Evolutionary conservation across 1,284 basidiomycete genomes (phyloP).

Genomic region (Ustilago nuda): DNA sequence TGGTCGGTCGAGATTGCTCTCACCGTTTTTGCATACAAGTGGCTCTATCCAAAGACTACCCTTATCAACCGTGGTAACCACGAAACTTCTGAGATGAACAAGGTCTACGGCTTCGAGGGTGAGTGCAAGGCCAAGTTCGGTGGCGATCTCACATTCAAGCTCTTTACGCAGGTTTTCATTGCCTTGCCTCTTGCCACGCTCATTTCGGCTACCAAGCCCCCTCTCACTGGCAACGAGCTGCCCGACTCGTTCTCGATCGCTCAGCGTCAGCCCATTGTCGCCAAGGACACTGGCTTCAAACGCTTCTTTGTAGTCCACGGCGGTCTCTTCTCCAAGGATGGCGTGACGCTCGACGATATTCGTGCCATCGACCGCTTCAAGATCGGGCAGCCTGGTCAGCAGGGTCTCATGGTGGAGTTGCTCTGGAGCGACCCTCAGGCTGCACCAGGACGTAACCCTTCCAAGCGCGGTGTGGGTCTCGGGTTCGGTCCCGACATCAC

Average conservation of each 20-base stretch:
- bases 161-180: constrained; percentile 65
- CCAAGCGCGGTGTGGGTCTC: constrained; percentile 95
- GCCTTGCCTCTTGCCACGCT: constrained; percentile 83
- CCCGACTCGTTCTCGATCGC: constrained; percentile 55
- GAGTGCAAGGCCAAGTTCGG: constrained; percentile 79
- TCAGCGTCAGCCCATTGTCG: constrained; percentile 75
- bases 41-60: constrained; percentile 71
- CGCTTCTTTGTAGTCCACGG: constrained; percentile 93
- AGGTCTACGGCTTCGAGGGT: constrained; percentile 83
- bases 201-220: constrained; percentile 79
- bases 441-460: constrained; percentile 88
- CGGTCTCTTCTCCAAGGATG: constrained; percentile 94
- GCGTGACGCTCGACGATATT: constrained; percentile 91
- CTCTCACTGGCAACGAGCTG: constrained; percentile 65
- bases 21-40: constrained; percentile 95
- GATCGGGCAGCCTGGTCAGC: constrained; percentile 90
- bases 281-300: constrained; percentile 79
- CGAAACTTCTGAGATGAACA: constrained; percentile 87
- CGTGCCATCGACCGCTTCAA: constrained; percentile 83
- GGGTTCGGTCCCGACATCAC: constrained; percentile 82
- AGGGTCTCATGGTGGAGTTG: constrained; percentile 87
- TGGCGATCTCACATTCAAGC: constrained; percentile 65
- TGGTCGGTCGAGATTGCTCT: constrained; percentile 98
- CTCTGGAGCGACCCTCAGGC: constrained; percentile 88
- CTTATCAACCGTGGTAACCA: constrained; percentile 85